phyloP scores from a whole-genome alignment of 2,329 filamentous ascomycete genomes.

The Curvularia sp. region DNA sequence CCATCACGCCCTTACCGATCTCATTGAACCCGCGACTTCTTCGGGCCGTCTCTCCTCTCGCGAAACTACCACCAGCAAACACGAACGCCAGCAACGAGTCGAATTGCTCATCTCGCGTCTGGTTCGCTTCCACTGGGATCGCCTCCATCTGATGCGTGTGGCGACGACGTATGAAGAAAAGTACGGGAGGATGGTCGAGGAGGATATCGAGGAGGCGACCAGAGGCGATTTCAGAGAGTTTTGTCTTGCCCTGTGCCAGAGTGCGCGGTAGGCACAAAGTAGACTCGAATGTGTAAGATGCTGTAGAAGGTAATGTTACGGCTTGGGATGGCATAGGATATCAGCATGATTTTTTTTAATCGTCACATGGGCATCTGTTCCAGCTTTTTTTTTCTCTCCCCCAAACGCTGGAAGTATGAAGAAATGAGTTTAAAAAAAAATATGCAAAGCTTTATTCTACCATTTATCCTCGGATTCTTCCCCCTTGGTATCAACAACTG shows the following conservation, averaged over 20 bases:
- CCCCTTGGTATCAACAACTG: too few species aligned
- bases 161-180: conserved; percentile 81
- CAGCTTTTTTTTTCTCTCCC: too few species aligned
- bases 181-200: conserved; percentile 76
- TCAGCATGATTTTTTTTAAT: too few species aligned
- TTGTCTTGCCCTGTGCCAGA: conserved; percentile 67
- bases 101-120: conserved; percentile 88
- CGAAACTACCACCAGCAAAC: conserved; percentile 39
- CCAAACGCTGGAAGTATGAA: too few species aligned
- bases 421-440: too few species aligned
- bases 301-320: too few species aligned
- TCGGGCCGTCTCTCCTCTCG: conserved; percentile 24
- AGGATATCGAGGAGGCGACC: conserved; percentile 79
- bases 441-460: not conserved
- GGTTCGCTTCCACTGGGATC: conserved; percentile 92
- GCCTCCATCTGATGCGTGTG: conserved; percentile 77
- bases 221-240: conserved; percentile 79
- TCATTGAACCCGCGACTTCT: conserved; percentile 50
- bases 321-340: too few species aligned
- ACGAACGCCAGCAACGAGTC: conserved; percentile 67
- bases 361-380: too few species aligned
- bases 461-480: not conserved
- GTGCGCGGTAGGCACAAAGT: conserved; percentile 30
- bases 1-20: conserved; percentile 79
- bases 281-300: too few species aligned